Conservation (phyloP, 495 filamentous ascomycete species). For the Entonaema liquescens region DNA sequence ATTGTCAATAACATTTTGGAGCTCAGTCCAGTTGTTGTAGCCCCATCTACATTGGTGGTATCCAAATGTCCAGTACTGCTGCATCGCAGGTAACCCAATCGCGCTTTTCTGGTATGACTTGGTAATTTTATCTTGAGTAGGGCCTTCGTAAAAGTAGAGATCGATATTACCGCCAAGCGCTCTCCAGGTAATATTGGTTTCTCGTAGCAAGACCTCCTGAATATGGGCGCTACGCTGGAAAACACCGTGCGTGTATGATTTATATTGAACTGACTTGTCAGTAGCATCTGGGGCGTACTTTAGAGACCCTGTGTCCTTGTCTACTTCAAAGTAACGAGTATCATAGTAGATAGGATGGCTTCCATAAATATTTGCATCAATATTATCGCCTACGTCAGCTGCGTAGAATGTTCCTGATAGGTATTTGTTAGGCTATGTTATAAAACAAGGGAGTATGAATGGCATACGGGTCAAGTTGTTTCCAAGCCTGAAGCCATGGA, state of each 20-base stretch:
- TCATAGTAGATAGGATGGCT: constrained; percentile 86
- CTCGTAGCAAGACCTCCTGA: constrained; percentile 74
- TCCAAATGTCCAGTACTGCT: constrained; percentile 88
- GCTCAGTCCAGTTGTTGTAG: constrained; percentile 75
- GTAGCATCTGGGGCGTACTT: constrained; percentile 64
- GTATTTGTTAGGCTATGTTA: background rate
- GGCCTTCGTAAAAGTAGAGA: constrained; percentile 83
- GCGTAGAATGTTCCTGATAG: constrained; percentile 70
- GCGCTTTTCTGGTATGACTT: constrained; percentile 74
- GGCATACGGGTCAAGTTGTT: constrained; percentile 74
- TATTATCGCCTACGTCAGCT: constrained; percentile 70
- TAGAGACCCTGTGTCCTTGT: constrained; percentile 58
- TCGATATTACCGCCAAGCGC: constrained; percentile 82
- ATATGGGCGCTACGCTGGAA: constrained; percentile 82
- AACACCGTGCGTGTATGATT: constrained; percentile 79
- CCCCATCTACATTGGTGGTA: constrained; percentile 89
- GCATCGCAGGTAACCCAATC: constrained; percentile 79
- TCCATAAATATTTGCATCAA: constrained; percentile 81
- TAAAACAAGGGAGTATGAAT: background rate
- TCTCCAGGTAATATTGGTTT: constrained; percentile 78
- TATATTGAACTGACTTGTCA: constrained; percentile 64
- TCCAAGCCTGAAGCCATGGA: constrained; percentile 74
- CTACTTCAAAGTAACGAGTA: constrained; percentile 70
- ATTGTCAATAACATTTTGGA: constrained; percentile 80
- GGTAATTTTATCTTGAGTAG: constrained; percentile 73